Conservation (phyloP, 768 basidiomycete genomes). For the Russula ochroleuca region DNA sequence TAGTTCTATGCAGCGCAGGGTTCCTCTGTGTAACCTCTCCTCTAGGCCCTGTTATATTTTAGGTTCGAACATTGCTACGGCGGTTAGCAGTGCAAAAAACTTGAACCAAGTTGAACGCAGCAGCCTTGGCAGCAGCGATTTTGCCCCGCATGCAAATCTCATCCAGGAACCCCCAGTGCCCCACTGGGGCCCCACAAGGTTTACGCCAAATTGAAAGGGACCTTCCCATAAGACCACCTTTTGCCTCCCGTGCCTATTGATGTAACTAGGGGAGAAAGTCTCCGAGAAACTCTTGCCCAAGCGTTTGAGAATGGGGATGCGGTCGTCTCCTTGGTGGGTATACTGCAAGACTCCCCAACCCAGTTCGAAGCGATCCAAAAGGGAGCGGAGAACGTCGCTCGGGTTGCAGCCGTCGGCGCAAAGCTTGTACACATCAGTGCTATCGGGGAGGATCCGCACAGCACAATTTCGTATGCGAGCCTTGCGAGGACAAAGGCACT, state of each 20-base stretch:
- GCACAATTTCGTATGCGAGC: slow-evolving; percentile 55
- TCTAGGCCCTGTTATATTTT: neutral
- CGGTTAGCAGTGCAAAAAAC: slow-evolving; percentile 38
- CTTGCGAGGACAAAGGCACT: slow-evolving; percentile 59
- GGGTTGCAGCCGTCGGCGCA: slow-evolving; percentile 48
- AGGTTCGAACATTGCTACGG: slow-evolving; percentile 60
- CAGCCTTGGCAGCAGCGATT: no score
- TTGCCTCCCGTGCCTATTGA: slow-evolving; percentile 48
- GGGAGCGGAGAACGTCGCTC: slow-evolving; percentile 64
- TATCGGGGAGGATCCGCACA: slow-evolving; percentile 63
- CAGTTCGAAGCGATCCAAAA: slow-evolving; percentile 59
- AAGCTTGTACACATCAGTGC: slow-evolving; percentile 66
- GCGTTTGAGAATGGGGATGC: slow-evolving; percentile 54
- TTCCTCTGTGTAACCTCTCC: slow-evolving; percentile 49
- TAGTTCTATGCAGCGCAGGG: slow-evolving; percentile 43
- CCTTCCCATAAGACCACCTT: slow-evolving; percentile 33
- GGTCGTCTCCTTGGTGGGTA: slow-evolving; percentile 65
- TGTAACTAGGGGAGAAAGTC: slow-evolving; percentile 54
- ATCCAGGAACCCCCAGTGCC: slow-evolving; percentile 60
- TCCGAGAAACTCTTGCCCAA: slow-evolving; percentile 39
- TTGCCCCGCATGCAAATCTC: slow-evolving; percentile 51
- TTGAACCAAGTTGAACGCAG: slow-evolving; percentile 13
- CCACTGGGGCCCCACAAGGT: no score
- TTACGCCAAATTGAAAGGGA: slow-evolving; percentile 34
- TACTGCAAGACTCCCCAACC: slow-evolving; percentile 53